Evolutionary conservation across 2,329 filamentous ascomycete genomes (phyloP).

Genomic region (Plenodomus biglobosus): DNA sequence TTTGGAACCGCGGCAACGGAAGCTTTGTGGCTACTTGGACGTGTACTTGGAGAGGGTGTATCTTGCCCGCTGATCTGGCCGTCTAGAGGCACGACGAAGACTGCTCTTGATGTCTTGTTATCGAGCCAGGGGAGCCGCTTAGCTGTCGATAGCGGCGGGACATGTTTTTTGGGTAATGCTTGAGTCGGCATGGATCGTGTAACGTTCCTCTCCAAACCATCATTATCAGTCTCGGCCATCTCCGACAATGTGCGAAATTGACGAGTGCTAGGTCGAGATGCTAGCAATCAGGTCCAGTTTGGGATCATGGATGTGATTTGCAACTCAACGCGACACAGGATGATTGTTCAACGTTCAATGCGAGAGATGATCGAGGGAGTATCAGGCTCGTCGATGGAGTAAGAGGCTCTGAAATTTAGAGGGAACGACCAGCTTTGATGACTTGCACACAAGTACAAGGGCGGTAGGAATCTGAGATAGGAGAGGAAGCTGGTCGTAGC

Average conservation of each 20-base stretch:
- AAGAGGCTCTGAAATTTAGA: conserved; percentile 1
- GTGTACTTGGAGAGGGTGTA: conserved; percentile 9
- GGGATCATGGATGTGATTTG: neutral
- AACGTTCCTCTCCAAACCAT: neutral
- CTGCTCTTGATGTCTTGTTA: conserved; percentile 15
- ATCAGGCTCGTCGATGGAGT: neutral
- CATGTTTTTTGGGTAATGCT: conserved; percentile 7
- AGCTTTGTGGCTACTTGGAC: conserved; percentile 3
- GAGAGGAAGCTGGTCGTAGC: conserved; percentile 16
- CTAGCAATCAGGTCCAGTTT: neutral
- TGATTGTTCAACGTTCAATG: too few relatives aligned
- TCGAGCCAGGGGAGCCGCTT: conserved; percentile 39
- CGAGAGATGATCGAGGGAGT: neutral
- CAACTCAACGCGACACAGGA: too few relatives aligned
- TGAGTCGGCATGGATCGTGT: neutral
- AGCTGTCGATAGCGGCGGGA: conserved; percentile 10
- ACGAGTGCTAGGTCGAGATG: neutral
- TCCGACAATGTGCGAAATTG: neutral
- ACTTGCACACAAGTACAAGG: conserved; percentile 1
- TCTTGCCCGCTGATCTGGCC: conserved; percentile 1
- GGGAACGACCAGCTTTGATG: conserved; percentile 15
- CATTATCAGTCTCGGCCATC: conserved; percentile 3
- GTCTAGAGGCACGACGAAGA: conserved; percentile 1
- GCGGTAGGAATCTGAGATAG: neutral
- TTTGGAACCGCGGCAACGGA: conserved; percentile 1